phyloP scores from a whole-genome alignment of 306 rosid species.

The Alnus rubra region DNA sequence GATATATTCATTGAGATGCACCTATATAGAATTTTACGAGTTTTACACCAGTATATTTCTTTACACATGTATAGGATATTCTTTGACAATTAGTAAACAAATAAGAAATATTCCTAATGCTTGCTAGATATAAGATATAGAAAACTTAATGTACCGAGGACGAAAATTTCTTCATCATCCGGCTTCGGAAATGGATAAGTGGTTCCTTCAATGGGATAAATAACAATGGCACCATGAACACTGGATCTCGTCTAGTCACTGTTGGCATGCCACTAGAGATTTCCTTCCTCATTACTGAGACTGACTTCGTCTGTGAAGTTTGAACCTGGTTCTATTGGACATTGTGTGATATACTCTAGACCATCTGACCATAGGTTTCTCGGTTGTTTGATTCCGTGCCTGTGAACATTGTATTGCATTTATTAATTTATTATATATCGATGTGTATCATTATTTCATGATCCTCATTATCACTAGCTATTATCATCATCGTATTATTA shows the following conservation, averaged over 20 bases:
- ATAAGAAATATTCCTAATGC: too few relatives aligned
- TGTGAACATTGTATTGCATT: neutral
- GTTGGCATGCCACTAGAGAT: conserved; percentile 49
- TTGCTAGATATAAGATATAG: too few relatives aligned
- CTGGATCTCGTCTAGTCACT: conserved; percentile 40
- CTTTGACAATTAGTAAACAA: too few relatives aligned
- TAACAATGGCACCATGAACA: conserved; percentile 36
- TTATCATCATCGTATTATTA: too few relatives aligned
- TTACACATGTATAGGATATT: too few relatives aligned
- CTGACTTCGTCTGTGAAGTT: conserved; percentile 32
- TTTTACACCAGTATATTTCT: too few relatives aligned
- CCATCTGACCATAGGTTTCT: conserved; percentile 47
- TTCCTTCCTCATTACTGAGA: conserved; percentile 37
- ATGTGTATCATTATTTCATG: neutral
- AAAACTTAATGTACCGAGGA: conserved; percentile 28
- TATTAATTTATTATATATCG: too few relatives aligned
- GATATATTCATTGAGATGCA: too few relatives aligned
- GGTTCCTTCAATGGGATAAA: conserved; percentile 4
- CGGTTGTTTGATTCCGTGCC: conserved; percentile 44
- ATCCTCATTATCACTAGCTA: neutral
- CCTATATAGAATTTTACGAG: too few relatives aligned
- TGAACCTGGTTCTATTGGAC: conserved; percentile 35
- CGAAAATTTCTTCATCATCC: conserved; percentile 15
- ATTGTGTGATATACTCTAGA: conserved; percentile 42
- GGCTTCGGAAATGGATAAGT: conserved; percentile 28